phyloP scores from a whole-genome alignment of 352 stramenopile genomes.

The Paralagenidium karlingii region DNA sequence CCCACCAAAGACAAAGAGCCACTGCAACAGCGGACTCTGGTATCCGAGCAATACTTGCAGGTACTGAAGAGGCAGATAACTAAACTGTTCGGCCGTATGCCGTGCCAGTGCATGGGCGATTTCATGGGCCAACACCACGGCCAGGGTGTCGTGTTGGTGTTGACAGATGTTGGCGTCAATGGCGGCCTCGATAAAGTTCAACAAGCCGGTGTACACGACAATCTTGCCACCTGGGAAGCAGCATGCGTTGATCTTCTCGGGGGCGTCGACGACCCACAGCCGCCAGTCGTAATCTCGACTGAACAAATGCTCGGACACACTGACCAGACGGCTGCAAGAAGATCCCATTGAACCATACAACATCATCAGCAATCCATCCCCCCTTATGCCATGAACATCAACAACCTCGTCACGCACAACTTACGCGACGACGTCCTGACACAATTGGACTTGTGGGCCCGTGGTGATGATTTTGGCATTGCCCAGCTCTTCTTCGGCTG shows the following conservation, averaged over 20 bases:
- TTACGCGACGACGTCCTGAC: conserved; percentile 47
- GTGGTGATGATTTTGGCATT: conserved; percentile 21
- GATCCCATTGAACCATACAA: background rate
- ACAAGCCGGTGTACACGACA: conserved; percentile 51
- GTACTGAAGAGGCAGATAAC: conserved; percentile 34
- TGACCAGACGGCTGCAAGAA: conserved; percentile 26
- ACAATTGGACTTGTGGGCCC: conserved; percentile 35
- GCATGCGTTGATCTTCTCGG: conserved; percentile 33
- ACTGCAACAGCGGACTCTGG: conserved; percentile 47
- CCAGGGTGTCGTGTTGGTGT: conserved; percentile 49
- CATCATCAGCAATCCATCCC: background rate
- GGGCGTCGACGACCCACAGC: conserved; percentile 40
- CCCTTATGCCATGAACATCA: too few relatives aligned
- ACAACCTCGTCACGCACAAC: conserved; percentile 3
- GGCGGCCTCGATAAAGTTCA: conserved; percentile 47
- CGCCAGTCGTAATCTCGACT: conserved; percentile 48
- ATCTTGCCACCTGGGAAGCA: conserved; percentile 57
- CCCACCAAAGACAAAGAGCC: conserved; percentile 51
- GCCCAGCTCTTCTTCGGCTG: conserved; percentile 24
- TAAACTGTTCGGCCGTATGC: conserved; percentile 49
- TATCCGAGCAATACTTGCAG: conserved; percentile 28
- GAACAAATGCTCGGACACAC: conserved; percentile 51
- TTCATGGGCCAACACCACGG: conserved; percentile 51
- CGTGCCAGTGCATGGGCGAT: conserved; percentile 49
- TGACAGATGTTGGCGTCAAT: conserved; percentile 37